These are phyloP conservation scores for Sarcodon aspratus DNA, from an alignment of 768 basidiomycete genomes.

Conservation along the genomic window DNA sequence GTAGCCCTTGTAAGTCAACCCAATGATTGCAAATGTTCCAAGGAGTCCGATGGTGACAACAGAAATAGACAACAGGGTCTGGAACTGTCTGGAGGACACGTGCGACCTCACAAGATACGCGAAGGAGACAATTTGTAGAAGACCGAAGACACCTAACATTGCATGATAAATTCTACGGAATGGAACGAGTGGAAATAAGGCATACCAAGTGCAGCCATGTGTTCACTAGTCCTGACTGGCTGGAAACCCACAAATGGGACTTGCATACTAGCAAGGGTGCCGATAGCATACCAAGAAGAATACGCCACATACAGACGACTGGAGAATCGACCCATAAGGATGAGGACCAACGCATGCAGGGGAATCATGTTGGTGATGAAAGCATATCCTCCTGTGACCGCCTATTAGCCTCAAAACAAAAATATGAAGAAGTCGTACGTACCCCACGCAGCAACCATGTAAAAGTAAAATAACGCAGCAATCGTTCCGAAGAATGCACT, in stretches of 20 bases:
- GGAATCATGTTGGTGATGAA: slow-evolving; percentile 99
- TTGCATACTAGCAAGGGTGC: slow-evolving; percentile 96
- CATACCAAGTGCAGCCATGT: slow-evolving; percentile 94
- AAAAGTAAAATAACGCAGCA: slow-evolving; percentile 96
- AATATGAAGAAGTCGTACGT: slow-evolving; percentile 11
- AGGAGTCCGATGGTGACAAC: slow-evolving; percentile 62
- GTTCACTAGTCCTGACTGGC: slow-evolving; percentile 94
- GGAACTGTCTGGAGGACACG: slow-evolving; percentile 88
- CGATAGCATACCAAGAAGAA: slow-evolving; percentile 96
- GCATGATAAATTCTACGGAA: background rate
- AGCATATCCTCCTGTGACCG: slow-evolving; percentile 73
- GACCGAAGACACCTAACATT: slow-evolving; percentile 77
- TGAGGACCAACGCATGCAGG: slow-evolving; percentile 85
- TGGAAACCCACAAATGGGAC: slow-evolving; percentile 99
- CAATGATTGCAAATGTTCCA: slow-evolving; percentile 62
- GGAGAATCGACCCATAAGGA: slow-evolving; percentile 94
- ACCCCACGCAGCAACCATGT: slow-evolving; percentile 99
- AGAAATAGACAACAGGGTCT: slow-evolving; percentile 57
- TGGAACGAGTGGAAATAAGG: slow-evolving; percentile 2
- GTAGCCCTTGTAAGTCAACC: slow-evolving; percentile 84
- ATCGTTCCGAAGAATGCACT: slow-evolving; percentile 86
- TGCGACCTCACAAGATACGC: slow-evolving; percentile 82
- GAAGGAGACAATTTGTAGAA: slow-evolving; percentile 93
- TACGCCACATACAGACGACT: slow-evolving; percentile 90
- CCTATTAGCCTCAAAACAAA: background rate